Percentiles rank a stretch among this genome's conserved stretches.
phyloP scores from a whole-genome alignment of 148 eudicot species.

The Vaccinium vitisidaea region DNA sequence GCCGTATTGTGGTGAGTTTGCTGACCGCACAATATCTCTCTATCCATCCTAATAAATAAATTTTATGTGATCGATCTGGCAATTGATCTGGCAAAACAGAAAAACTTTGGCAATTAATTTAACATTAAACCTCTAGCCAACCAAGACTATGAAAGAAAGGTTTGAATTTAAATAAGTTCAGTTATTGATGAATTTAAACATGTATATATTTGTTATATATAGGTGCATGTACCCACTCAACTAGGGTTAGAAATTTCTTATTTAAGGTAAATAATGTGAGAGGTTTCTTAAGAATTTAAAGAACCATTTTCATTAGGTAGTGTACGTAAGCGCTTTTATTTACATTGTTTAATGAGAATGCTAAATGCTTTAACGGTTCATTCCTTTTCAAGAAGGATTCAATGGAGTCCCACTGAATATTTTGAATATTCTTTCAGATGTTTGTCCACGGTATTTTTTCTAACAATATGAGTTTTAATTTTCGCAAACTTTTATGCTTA shows the following conservation, averaged over 20 bases:
- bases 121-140: not conserved
- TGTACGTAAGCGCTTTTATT: not conserved
- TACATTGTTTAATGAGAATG: not conserved
- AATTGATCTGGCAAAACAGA: not conserved
- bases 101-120: not conserved
- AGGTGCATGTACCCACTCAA: not conserved
- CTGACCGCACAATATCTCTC: not conserved
- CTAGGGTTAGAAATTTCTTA: not conserved
- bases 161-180: not conserved
- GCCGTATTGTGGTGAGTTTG: not conserved
- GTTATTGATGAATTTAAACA: not conserved
- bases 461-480: not conserved
- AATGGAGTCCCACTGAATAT: not conserved
- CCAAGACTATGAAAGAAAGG: not conserved
- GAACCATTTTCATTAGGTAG: not conserved
- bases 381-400: not conserved
- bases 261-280: not conserved
- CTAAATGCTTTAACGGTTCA: not conserved
- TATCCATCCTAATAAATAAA: not conserved
- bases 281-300: not conserved
- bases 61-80: not conserved
- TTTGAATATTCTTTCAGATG: not conserved
- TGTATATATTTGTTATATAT: not conserved
- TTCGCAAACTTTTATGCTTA: not conserved
- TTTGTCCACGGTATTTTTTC: not conserved